Evolutionary conservation across 805 yeast genomes (phyloP).

Genomic region (Phaffomyces antillensis): DNA sequence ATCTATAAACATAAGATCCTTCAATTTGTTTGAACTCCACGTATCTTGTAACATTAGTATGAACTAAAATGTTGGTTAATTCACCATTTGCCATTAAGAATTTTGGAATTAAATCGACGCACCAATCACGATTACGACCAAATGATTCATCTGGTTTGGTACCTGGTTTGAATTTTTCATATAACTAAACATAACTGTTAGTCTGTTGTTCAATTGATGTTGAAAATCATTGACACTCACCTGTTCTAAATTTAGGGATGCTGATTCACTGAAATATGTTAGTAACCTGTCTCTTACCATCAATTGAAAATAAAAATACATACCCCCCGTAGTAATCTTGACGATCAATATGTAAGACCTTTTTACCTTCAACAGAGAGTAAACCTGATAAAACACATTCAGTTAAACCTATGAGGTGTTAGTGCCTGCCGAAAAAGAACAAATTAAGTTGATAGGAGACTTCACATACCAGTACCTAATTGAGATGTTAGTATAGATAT

Average conservation of each 20-base stretch:
- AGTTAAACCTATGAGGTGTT: constrained; percentile 60
- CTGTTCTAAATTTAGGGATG: constrained; percentile 68
- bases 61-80: constrained; percentile 88
- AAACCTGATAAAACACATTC: constrained; percentile 94
- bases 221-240: constrained; percentile 12
- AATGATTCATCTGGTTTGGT: constrained; percentile 58
- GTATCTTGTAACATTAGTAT: constrained; percentile 93
- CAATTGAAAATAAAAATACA: constrained; percentile 18
- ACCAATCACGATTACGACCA: constrained; percentile 97
- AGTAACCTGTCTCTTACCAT: not conserved
- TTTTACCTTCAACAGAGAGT: constrained; percentile 95
- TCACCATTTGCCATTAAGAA: constrained; percentile 97
- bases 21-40: constrained; percentile 93
- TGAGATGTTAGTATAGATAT: not conserved
- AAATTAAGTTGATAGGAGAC: no score
- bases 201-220: not conserved
- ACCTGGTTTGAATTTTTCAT: constrained; percentile 76
- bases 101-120: constrained; percentile 94
- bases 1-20: constrained; percentile 86
- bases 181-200: constrained; percentile 37
- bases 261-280: constrained; percentile 46
- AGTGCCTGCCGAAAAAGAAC: not conserved
- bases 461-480: constrained; percentile 3
- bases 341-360: constrained; percentile 91
- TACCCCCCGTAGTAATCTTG: constrained; percentile 89